Percentiles rank a stretch among this genome's conserved stretches.
phyloP scores from a whole-genome alignment of 2,329 filamentous ascomycete species.

The Blastomyces emzantsi region DNA sequence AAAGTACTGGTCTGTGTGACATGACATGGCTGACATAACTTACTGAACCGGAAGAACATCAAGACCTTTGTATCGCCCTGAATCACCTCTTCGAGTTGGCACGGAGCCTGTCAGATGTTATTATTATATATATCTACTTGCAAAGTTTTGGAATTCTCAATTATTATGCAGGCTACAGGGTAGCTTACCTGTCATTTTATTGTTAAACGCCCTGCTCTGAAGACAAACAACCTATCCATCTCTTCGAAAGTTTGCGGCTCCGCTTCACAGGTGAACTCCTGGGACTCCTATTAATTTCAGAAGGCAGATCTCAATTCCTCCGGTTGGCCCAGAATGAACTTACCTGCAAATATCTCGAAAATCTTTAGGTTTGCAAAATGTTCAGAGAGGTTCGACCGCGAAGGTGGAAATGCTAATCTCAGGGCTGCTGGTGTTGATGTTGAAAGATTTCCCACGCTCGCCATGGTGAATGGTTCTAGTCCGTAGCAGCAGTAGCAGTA shows the following conservation, averaged over 20 bases:
- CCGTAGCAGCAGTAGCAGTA: too few relatives aligned
- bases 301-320: not conserved
- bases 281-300: slow-evolving; percentile 15
- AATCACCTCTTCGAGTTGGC: too few relatives aligned
- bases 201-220: slow-evolving; percentile 7
- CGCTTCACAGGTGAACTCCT: slow-evolving; percentile 17
- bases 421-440: slow-evolving; percentile 32
- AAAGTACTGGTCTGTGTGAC: too few relatives aligned
- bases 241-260: slow-evolving; percentile 22
- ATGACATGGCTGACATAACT: too few relatives aligned
- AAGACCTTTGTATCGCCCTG: too few relatives aligned
- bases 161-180: too few relatives aligned
- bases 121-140: too few relatives aligned
- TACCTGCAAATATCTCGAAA: slow-evolving; percentile 14
- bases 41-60: too few relatives aligned
- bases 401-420: slow-evolving; percentile 58
- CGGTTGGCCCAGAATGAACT: not conserved
- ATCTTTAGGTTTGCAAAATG: slow-evolving; percentile 52
- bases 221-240: slow-evolving; percentile 27
- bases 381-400: slow-evolving; percentile 70
- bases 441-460: slow-evolving; percentile 22
- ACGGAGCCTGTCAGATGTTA: too few relatives aligned
- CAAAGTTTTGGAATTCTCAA: too few relatives aligned
- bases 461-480: slow-evolving; percentile 16
- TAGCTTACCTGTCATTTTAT: too few relatives aligned